Conservation (phyloP, 768 basidiomycete species). For the Amanita muscaria region DNA sequence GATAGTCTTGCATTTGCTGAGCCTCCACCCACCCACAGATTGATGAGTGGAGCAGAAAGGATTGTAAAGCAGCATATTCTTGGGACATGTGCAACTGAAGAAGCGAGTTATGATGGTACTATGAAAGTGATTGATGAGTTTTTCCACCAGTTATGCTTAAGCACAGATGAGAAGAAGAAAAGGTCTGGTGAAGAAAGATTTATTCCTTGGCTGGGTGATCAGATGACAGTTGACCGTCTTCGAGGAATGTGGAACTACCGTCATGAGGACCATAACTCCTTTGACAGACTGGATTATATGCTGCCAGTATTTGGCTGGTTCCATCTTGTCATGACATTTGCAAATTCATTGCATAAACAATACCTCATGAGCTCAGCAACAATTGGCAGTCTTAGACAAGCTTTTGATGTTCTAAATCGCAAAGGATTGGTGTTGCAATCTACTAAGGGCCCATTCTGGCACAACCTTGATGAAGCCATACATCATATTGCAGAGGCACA, state of each 20-base stretch:
- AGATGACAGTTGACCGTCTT: conserved; percentile 29
- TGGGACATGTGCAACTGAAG: conserved; percentile 25
- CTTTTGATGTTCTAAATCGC: conserved; percentile 22
- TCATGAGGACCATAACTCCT: conserved; percentile 29
- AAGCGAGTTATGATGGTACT: conserved; percentile 33
- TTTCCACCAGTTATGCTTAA: conserved; percentile 20
- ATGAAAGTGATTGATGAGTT: conserved; percentile 21
- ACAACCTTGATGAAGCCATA: conserved; percentile 27
- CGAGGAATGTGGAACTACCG: conserved; percentile 28
- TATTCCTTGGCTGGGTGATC: conserved; percentile 26
- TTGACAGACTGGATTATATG: conserved; percentile 29
- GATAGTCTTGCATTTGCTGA: too few relatives aligned
- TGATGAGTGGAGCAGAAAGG: background rate
- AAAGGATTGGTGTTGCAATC: conserved; percentile 18
- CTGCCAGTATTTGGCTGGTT: conserved; percentile 30
- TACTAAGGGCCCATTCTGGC: conserved; percentile 25
- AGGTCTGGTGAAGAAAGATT: conserved; percentile 16
- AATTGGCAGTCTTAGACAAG: conserved; percentile 18
- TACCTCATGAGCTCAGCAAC: conserved; percentile 25
- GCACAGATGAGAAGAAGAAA: conserved; percentile 15
- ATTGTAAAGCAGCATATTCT: conserved; percentile 24
- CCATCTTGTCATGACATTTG: conserved; percentile 31
- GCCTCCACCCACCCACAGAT: too few relatives aligned
- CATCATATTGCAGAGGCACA: conserved; percentile 29
- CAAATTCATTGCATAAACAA: conserved; percentile 32